Evolutionary conservation across 2,329 filamentous ascomycete species (phyloP), one percentile per base, ranked within the genome.

Genomic region (Metarhizium guizhouense): DNA sequence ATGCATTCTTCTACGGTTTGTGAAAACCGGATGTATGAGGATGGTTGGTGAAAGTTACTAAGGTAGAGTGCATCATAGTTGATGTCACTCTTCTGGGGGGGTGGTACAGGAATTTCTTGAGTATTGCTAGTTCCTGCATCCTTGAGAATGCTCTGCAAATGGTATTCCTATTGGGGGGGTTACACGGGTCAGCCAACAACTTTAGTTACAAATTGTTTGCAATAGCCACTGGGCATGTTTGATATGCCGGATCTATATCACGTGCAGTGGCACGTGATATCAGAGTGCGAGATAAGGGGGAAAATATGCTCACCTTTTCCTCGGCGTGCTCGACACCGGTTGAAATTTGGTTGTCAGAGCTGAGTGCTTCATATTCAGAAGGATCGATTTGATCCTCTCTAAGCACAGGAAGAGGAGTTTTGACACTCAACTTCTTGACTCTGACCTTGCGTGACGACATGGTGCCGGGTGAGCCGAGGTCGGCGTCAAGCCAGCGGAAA

Each of bases 311-410:
- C 75, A 96, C 94, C 77, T 93, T 93, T 83, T 97, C 92, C 76
- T 99, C 94, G 62, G 86, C 89, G 71, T 95, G 92, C 74, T 99
- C 94, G 65, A 99, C 94, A 74, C 94, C 94, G 63, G 92, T 96
- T 70, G 94, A 91, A 70, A 96, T 90, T 86, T 90, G 75, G 80
- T 84, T 77, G 83, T 89, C 81, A 70, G 87, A 87, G 64, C 87
- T 88, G 70, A 93, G 85, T 66, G 88, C 83, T 74, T 95, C 90
- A 72, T 96, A 95, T 73, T 91, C 84, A 67, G 80, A 82, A 68
- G 87, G 80, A 69, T 96, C 91, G 74, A 97, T 87, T 70, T 97
- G 89, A 72, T 90, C 82, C 76, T 97, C 93, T 71, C 88, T 84
- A 68, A 96, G 82, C 65, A 99, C 86, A 58, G 86, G 86, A 68